A percentile compares a stretch with the other conserved stretches of the same genome.
Evolutionary conservation across 129 eudicot genomes (phyloP).

Genomic region (Sambucus nigra): DNA sequence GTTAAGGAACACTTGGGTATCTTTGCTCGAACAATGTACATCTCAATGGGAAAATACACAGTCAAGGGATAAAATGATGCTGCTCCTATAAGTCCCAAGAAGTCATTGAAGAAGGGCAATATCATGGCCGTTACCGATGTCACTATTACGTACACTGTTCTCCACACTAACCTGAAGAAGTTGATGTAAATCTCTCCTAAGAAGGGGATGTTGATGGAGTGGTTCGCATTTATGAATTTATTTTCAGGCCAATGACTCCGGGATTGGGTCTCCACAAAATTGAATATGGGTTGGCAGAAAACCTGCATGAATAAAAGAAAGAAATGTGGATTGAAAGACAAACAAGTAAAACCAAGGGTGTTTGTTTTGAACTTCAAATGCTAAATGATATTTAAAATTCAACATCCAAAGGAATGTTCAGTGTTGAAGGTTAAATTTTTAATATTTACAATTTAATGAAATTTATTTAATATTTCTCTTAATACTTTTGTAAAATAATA

Average conservation of each 20-base stretch:
- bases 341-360: too few species aligned
- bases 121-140: slow-evolving; percentile 68
- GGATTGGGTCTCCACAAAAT: slow-evolving; percentile 42
- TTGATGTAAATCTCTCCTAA: slow-evolving; percentile 37
- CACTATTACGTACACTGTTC: slow-evolving; percentile 49
- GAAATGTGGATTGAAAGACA: too few species aligned
- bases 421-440: too few species aligned
- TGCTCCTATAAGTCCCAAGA: slow-evolving; percentile 77
- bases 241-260: slow-evolving; percentile 47
- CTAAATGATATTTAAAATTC: too few species aligned
- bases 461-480: too few species aligned
- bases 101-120: slow-evolving; percentile 71
- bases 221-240: slow-evolving; percentile 48
- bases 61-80: slow-evolving; percentile 74
- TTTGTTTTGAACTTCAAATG: too few species aligned
- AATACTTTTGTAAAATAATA: too few species aligned
- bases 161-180: slow-evolving; percentile 72
- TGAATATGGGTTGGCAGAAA: slow-evolving; percentile 62
- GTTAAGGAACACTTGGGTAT: slow-evolving; percentile 61
- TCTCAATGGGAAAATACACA: slow-evolving; percentile 74
- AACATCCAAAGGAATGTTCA: too few species aligned
- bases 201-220: slow-evolving; percentile 31
- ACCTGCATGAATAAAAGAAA: too few species aligned
- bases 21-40: slow-evolving; percentile 64
- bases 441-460: too few species aligned